Evolutionary conservation across 108 stramenopile species (phyloP), one percentile per base, ranked within the genome.

Genomic region (Bacterosira constricta): DNA sequence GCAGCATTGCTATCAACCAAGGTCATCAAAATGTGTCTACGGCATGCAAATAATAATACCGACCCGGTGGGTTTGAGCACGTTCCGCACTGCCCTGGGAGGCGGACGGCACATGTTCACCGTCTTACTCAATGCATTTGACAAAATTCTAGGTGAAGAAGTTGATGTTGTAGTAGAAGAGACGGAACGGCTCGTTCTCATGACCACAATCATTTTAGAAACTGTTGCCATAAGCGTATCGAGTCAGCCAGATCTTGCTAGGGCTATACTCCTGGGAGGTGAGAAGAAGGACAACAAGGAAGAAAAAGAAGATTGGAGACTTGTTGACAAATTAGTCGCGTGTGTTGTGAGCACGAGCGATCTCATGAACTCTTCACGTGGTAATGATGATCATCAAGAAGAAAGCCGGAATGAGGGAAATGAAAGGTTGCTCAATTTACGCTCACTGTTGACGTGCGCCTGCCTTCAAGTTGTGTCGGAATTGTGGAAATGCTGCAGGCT

Each of bases 401-500:
- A 70, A 12, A 38, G 66, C 51, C 11, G 34, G 13, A 34, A 13
- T 52, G 51, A 4, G 15, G 29, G 52, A 21, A 47, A 78, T 35
- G 54, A 47, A 13, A 59, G 57, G 23, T 17, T 50, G 49, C 25
- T 78, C 27, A 70, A 25, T 26, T 63, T 78, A 17, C 69, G 69
- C 45, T 70, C 63, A 49, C 49, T 44, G 41, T 35, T 78, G 45
- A 46, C 77, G n/a, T 51, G 54, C 31, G 53, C 63, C 26, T 70
- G 69, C 50, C 56, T 78, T n/a, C 61, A 59, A 18, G 55, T 70
- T 11, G 39, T 78, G 15, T 63, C 63, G 34, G 64, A 65, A 20
- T 63, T 78, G 10, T 78, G 77, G 77, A 78, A 64, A 44, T 45
- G 56, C 38, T 78, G 77, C 56, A 64, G 77, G 29, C 38, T 70